Evolutionary conservation across 1,139 yeast species (phyloP), one percentile per base, ranked within the genome.

Genomic region (Saccharomyces hybrid): DNA sequence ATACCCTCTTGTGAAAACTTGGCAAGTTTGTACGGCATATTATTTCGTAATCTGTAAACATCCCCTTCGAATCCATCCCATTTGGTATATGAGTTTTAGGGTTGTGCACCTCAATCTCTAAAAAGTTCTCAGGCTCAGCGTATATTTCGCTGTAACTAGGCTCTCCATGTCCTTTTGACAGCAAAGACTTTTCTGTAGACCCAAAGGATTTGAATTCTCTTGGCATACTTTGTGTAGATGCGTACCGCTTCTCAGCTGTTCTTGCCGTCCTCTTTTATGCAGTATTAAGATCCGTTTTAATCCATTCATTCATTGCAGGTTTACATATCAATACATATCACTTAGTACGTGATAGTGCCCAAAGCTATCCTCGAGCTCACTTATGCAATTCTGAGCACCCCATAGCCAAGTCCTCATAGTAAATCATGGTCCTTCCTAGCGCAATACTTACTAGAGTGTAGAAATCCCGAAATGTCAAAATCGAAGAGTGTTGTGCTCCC

Each of bases 51-150:
- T 93, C 98, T 11, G 98, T 93, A 70, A 78, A 93, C 78, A 84
- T 80, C 48, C 82, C 80, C 49, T 82, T 72, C 2, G 88, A 55
- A 20, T 57, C 88, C 56, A 71, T 69, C 1, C 88, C 88, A 64
- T 87, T 95, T 0, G 97, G 90, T 27, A 59, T 59, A 55, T 69
- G 69, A 25, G 71, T 69, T 51, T 63, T 61, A 2, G 68, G 68
- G 49, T 61, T 59, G 55, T 75, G 57, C 54, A 82, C 96, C 70
- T 91, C 98, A 46, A 95, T 84, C 71, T 93, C 99, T 49, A 93
- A 77, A 66, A 91, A 89, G 72, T 90, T 89, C 70, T 93, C 99
- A 0, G 98, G 98, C 62, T 88, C 96, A 0, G 95, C 96, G 65
- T 93, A 93, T 49, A 88, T 79, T 65, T 89, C 96, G 60, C 82